Evolutionary conservation across 352 stramenopile genomes (phyloP).

Genomic region (Thraustochytrium sp.): DNA sequence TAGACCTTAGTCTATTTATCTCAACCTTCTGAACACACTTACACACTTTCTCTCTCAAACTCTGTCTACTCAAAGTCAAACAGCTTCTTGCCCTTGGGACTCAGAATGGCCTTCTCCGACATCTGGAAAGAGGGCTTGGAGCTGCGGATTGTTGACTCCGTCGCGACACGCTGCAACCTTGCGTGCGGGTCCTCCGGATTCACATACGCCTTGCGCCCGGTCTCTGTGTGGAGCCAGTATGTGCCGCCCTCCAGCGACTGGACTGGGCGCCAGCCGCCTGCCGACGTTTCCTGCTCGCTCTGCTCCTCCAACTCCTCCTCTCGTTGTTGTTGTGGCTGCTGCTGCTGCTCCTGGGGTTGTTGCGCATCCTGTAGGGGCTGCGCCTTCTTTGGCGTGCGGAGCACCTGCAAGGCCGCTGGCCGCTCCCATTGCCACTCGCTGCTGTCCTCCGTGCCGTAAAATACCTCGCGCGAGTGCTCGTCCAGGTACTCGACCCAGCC

Average conservation of each 20-base stretch:
- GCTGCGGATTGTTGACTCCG: neutral
- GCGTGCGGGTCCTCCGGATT: neutral
- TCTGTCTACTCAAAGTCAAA: neutral
- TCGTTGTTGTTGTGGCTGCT: too few species aligned
- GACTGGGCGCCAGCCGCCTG: neutral
- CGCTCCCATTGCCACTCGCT: constrained; percentile 21
- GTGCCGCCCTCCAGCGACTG: constrained; percentile 1
- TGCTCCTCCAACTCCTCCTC: too few species aligned
- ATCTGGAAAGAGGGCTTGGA: constrained; percentile 1
- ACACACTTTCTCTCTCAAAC: too few species aligned
- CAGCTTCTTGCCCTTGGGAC: constrained; percentile 30
- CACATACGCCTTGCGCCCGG: neutral
- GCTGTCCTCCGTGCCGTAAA: constrained; percentile 7
- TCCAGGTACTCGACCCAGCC: constrained; percentile 21
- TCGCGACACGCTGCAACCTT: neutral
- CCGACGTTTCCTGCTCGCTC: too few species aligned
- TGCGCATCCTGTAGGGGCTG: too few species aligned
- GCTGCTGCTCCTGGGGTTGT: too few species aligned
- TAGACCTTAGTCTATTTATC: neutral
- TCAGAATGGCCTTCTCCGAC: neutral
- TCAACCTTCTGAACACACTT: neutral
- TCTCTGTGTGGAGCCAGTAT: constrained; percentile 3
- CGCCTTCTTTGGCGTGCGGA: too few species aligned
- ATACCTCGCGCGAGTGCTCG: constrained; percentile 18
- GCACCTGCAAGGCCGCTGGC: neutral